Evolutionary conservation across 2,329 filamentous ascomycete species (phyloP), one percentile per base, ranked within the genome.

Genomic region (Fonsecaea erecta): DNA sequence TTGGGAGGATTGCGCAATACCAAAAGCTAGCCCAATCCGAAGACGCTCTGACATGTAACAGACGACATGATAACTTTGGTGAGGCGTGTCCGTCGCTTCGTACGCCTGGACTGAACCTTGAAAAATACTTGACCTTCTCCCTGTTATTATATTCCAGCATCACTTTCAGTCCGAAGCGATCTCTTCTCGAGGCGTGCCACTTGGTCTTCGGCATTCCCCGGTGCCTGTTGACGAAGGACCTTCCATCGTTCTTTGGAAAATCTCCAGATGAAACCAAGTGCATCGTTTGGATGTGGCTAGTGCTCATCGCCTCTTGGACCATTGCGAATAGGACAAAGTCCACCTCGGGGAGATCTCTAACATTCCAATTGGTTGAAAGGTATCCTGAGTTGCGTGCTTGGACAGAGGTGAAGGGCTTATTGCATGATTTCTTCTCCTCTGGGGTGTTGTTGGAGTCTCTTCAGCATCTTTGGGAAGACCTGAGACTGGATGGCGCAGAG

Each of bases 21-120:
- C 16, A 43, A n/a, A 46, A 21, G 16, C 35, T 48, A 16, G 43
- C 28, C 24, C 18, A 21, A n/a, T 16, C 24, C 12, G 21, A 58
- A 14, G 11, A 30, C 32, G 8, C 24, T 28, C 24, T 30, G 9
- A 18, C 14, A 28, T 6, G 24, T 28, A 21, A 16, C 7, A 24
- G 24, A 30, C 55, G 43, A 3, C 35, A 30, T 16, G 32, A 46
- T 32, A 28, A 56, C 18, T 56, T 40, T 24, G 34, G 48, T n/a
- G 55, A 48, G 14, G 55, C 55, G 11, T 48, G 55, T 58, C 55
- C 55, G 6, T 30, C 55, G 16, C 40, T 58, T 28, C n/a, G 12
- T 7, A 11, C 11, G 8, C 24, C 16, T 18, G 37, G 37, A 21
- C 26, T 37, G 8, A 48, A 30, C 37, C 8, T 58, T 5, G 37